Conservation (phyloP, 2,329 filamentous ascomycete species). For the Alternaria infectoria region DNA sequence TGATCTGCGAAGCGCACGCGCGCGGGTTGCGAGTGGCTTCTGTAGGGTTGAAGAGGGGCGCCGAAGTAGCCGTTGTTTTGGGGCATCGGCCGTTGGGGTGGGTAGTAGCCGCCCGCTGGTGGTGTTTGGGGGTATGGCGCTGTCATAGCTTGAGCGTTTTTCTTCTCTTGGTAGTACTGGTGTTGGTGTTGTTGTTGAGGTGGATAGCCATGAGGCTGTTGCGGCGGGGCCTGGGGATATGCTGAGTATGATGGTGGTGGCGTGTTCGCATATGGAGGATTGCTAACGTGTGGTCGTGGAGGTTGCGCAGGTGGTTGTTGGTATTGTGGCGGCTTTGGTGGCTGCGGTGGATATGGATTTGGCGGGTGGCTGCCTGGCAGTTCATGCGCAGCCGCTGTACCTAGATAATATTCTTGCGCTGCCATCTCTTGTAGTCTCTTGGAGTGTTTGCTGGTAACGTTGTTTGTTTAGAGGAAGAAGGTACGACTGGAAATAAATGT, state of each 20-base stretch:
- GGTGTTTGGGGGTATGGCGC: conserved; percentile 30
- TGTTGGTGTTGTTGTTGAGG: conserved; percentile 12
- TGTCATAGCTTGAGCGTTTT: conserved; percentile 5
- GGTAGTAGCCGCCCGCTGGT: conserved; percentile 19
- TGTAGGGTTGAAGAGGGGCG: conserved; percentile 30
- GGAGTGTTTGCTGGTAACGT: neutral
- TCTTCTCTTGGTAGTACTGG: conserved; percentile 10
- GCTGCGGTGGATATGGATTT: conserved; percentile 17
- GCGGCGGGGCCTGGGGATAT: conserved; percentile 29
- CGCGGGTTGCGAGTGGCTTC: conserved; percentile 43
- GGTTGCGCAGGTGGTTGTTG: conserved; percentile 22
- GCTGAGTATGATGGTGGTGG: conserved; percentile 10
- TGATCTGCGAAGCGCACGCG: conserved; percentile 41
- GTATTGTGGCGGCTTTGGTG: conserved; percentile 20
- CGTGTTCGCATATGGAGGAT: conserved; percentile 14
- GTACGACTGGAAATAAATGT: neutral
- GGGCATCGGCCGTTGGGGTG: conserved; percentile 16
- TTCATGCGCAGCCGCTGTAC: conserved; percentile 29
- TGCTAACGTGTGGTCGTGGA: conserved; percentile 15
- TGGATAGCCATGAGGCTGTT: conserved; percentile 30
- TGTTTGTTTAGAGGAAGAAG: neutral
- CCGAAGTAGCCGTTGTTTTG: conserved; percentile 31
- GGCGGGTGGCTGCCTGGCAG: conserved; percentile 24
- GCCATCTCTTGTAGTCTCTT: conserved; percentile 29
- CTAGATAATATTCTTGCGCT: conserved; percentile 43